Base-by-base conservation (phyloP, 2,329 filamentous ascomycete species). In the Aspergillus pseudoglaucus region DNA sequence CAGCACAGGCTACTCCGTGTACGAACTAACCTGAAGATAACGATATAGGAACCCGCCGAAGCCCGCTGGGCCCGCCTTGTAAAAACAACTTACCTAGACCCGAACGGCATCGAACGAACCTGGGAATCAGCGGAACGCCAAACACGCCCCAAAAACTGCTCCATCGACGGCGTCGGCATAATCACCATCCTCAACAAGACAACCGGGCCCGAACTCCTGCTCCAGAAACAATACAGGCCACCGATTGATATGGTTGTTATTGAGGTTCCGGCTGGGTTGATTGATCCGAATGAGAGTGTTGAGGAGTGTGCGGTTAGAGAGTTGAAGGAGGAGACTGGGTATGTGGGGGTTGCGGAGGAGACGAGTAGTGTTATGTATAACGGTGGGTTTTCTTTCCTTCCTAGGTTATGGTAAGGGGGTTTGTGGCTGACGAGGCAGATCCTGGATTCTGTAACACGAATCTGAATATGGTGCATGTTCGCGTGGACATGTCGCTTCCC, bases 401-500 rank as follows among this genome's bases (percentile, higher is more conserved):
- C 20, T 44, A 42, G 7, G 39, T 38, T 14, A 8, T 3, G 41
- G 18, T 23, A 22, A n/a, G 20, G 25, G 43, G 41, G 23, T 17
- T 37, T 2, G 14, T 42, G 17, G 35, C 4, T 42, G 14, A 44
- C 10, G 42, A 17, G 35, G n/a, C 37, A 47, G 73, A 76, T 53
- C 72, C 73, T 2, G 73, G 73, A 12, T 71, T 76, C 47, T 74
- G 70, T 55, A 75, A 75, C 48, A 75, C 73, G 14, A 75, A 75
- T 50, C 62, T 74, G 22, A 73, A 74, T 45, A 74, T 75, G 69
- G 81, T 90, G 12, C 86, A 90, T 60, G 80, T 90, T 38, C 78
- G 74, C 1, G 80, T 91, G 53, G 85, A 91, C 65, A 80, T 87
- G 75, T 75, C 71, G 4, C 71, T 82, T 1, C 78, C 84, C 0